Conservation (phyloP, 768 basidiomycete species). For the Kwoniella newhampshirensis region DNA sequence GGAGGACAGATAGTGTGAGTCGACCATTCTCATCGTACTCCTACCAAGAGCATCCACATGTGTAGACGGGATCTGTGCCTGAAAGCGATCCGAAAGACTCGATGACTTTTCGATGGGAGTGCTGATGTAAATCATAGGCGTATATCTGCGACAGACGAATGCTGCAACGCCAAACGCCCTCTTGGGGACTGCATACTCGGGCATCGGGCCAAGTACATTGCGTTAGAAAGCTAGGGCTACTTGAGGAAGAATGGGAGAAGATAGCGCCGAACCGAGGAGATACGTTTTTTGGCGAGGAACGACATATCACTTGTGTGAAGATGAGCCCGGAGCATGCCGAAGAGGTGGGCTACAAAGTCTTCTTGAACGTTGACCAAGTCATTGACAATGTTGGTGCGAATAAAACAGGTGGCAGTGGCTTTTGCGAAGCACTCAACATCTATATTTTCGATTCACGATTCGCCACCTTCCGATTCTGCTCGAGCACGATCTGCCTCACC, state of each 20-base stretch:
- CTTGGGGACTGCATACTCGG: conserved; percentile 67
- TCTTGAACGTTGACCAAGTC: no score
- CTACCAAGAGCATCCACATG: no score
- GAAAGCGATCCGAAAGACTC: no score
- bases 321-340: conserved; percentile 50
- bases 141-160: conserved; percentile 82
- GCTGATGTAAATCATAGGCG: conserved; percentile 62
- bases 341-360: conserved; percentile 49
- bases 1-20: conserved; percentile 72
- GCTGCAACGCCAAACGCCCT: conserved; percentile 63
- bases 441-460: conserved; percentile 48
- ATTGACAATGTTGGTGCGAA: background rate
- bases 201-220: conserved; percentile 67
- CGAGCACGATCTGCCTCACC: conserved; percentile 2
- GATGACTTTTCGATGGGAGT: no score
- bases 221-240: conserved; percentile 73
- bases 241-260: conserved; percentile 39
- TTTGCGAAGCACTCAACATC: conserved; percentile 46
- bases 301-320: conserved; percentile 52
- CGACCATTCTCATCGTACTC: conserved; percentile 10
- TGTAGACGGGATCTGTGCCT: no score
- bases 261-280: conserved; percentile 19
- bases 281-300: conserved; percentile 21
- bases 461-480: conserved; percentile 25
- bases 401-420: conserved; percentile 41